Evolutionary conservation across 768 basidiomycete genomes (phyloP), one percentile per base, ranked within the genome.

Genomic region (Harrya chromipes): DNA sequence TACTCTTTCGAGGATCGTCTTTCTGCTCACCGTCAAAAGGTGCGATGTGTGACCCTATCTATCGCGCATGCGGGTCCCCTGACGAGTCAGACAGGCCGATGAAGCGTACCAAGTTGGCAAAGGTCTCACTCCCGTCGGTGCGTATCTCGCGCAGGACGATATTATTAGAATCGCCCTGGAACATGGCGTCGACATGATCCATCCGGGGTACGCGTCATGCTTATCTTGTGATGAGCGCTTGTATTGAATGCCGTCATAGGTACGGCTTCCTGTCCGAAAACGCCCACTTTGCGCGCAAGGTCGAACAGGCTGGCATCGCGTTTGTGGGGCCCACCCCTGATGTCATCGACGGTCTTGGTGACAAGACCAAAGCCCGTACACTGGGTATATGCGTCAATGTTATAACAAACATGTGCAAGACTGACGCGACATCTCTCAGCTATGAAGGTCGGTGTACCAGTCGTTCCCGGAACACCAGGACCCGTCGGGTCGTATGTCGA

Each of bases 121-220:
- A 62, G 97, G 97, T 9, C 71, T 97, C 43, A 94, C 94, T 13
- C 97, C 97, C 27, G 97, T 99, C 35, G 97, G 78, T 16, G 97
- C 97, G 10, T 99, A 99, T 70, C 87, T 99, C 55, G 87, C 94
- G 2, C 94, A 97, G 68, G 93, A 98, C 60, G 94, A 97, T 63
- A 98, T 99, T 70, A 94, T 99, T 72, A 76, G 84, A 55, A 87
- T 94, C 57, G 92, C 94, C n/a, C 79, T 98, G 38, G 94, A 98
- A 70, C 94, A 98, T 70, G 94, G 92, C 21, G 97, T 99, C 21
- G 95, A 97, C 68, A 98, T 99, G 97, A 98, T 99, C 65, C 97
- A 98, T 71, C 97, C 94, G 11, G 94, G 94, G 91, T 93, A 59
- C 63, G 77, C 37, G 20, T 17, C 2, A 29, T 17, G 43, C 33